Evolutionary conservation across 352 stramenopile species (phyloP).

Genomic region (Pythium graminicola): DNA sequence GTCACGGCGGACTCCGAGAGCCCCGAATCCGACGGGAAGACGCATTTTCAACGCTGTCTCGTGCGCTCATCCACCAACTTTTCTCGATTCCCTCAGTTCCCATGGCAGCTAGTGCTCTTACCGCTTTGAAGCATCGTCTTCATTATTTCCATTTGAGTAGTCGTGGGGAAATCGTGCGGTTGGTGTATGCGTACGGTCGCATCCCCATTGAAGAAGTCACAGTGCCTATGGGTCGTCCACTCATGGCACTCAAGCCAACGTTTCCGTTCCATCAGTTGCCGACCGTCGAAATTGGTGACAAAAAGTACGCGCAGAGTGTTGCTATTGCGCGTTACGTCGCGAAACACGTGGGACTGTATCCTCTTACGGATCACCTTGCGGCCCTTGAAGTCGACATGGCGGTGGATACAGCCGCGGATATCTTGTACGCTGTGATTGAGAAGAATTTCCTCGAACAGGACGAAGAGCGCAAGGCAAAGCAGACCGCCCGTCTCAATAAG

Average conservation of each 20-base stretch:
- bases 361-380: constrained; percentile 17
- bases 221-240: constrained; percentile 21
- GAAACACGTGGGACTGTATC: constrained; percentile 35
- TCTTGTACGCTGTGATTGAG: constrained; percentile 19
- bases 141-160: constrained; percentile 43
- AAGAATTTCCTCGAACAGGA: constrained; percentile 30
- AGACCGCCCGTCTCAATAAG: constrained; percentile 25
- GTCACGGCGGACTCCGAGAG: no score
- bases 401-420: constrained; percentile 24
- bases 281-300: constrained; percentile 37
- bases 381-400: constrained; percentile 36
- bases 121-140: constrained; percentile 17
- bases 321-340: constrained; percentile 38
- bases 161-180: constrained; percentile 36
- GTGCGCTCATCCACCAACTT: no score
- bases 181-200: constrained; percentile 33
- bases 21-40: no score
- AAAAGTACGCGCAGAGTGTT: constrained; percentile 29
- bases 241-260: constrained; percentile 29
- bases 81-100: no score
- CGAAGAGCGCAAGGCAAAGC: constrained; percentile 22
- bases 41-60: no score
- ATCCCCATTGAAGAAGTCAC: constrained; percentile 34
- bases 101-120: no score
- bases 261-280: constrained; percentile 41